A percentile compares a stretch with the other conserved stretches of the same genome.
These are phyloP conservation scores for Magnolia sinica DNA, from an alignment of 164 flowering plant species.

Conservation along the genomic window DNA sequence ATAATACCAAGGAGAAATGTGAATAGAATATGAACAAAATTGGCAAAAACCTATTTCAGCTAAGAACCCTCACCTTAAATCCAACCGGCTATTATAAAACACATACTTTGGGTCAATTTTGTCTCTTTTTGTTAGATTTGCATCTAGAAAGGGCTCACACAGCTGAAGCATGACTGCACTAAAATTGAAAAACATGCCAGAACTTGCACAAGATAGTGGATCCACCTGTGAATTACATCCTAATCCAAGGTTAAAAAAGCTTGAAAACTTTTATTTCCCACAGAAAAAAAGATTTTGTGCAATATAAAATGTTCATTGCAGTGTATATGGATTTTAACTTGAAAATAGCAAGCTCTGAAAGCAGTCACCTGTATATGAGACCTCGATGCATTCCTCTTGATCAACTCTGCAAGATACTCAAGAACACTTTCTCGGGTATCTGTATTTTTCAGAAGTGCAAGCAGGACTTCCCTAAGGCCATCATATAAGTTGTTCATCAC, in stretches of 20 bases:
- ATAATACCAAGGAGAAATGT: background rate
- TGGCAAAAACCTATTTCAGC: background rate
- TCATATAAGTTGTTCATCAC: slow-evolving; percentile 75
- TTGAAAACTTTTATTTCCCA: background rate
- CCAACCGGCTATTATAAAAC: slow-evolving; percentile 56
- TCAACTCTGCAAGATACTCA: slow-evolving; percentile 81
- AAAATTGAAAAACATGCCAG: slow-evolving; percentile 94
- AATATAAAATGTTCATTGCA: background rate
- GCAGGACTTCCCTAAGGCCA: slow-evolving; percentile 76
- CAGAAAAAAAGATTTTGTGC: background rate
- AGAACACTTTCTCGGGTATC: slow-evolving; percentile 81
- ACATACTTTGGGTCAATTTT: slow-evolving; percentile 89
- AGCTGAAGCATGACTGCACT: slow-evolving; percentile 96
- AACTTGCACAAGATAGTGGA: slow-evolving; percentile 87
- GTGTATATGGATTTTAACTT: background rate
- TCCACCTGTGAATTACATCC: slow-evolving; percentile 62
- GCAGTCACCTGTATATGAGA: slow-evolving; percentile 80
- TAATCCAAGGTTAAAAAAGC: background rate
- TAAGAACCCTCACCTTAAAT: slow-evolving; percentile 51
- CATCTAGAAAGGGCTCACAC: slow-evolving; percentile 92
- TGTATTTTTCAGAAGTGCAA: slow-evolving; percentile 58
- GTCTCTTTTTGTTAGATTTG: slow-evolving; percentile 69
- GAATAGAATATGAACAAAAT: background rate
- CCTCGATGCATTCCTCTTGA: slow-evolving; percentile 80
- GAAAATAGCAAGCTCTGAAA: background rate